Conservation (phyloP, 345 rosid species). For the Psidium guajava region DNA sequence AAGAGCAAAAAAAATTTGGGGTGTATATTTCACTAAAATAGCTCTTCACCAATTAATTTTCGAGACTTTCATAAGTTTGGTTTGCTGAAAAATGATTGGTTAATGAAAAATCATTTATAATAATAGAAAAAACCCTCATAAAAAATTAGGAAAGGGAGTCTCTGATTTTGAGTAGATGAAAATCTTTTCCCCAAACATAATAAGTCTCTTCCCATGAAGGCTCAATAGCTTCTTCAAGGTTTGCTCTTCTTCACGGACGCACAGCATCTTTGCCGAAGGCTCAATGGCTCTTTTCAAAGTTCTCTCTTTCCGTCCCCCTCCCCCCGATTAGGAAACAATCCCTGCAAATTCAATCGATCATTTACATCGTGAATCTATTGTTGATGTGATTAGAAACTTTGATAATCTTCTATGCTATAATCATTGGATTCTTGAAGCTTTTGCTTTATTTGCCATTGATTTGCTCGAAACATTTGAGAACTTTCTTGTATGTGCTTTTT, state of each 20-base stretch:
- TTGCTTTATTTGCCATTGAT: no score
- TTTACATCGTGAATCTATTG: not conserved
- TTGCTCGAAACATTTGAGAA: no score
- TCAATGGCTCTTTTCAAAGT: not conserved
- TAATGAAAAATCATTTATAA: not conserved
- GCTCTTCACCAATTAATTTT: no score
- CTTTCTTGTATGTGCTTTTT: no score
- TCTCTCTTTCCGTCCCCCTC: not conserved
- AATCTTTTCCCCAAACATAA: not conserved
- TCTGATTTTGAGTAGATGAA: not conserved
- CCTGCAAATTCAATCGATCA: not conserved
- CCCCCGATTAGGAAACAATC: not conserved
- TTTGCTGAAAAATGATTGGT: no score
- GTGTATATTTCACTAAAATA: not conserved
- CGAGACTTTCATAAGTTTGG: no score
- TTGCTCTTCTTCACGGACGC: not conserved
- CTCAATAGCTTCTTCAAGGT: not conserved
- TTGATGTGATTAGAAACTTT: not conserved
- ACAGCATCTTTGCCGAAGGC: not conserved
- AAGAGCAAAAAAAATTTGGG: no score
- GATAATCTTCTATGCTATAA: not conserved
- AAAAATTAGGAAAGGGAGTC: not conserved
- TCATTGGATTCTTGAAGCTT: no score
- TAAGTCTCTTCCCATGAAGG: not conserved
- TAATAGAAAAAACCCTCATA: not conserved